Evolutionary conservation across 805 yeast genomes (phyloP).

Genomic region (Myxozyma vanderwaltii): DNA sequence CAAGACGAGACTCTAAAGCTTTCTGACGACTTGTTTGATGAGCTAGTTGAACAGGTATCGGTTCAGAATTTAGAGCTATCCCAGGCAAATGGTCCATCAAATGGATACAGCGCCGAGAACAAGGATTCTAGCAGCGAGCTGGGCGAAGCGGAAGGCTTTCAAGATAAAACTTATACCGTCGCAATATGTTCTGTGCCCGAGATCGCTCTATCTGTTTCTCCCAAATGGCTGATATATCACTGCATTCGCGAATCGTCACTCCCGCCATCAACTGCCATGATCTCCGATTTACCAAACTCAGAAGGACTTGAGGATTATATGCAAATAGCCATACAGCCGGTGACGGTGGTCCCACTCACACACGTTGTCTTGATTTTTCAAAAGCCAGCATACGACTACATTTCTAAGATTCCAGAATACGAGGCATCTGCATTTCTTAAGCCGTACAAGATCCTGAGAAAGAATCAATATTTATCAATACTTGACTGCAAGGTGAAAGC

Average conservation of each 20-base stretch:
- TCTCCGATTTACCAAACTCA: not conserved
- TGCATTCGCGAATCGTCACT: conserved; percentile 12
- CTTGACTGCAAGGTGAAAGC: conserved; percentile 17
- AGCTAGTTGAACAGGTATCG: conserved; percentile 1
- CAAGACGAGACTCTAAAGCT: not conserved
- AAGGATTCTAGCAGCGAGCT: not conserved
- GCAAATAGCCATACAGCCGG: conserved; percentile 27
- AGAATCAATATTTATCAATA: not conserved
- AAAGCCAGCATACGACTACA: conserved; percentile 51
- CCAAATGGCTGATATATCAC: conserved; percentile 12
- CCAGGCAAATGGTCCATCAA: not conserved
- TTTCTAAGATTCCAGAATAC: conserved; percentile 40
- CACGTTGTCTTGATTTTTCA: conserved; percentile 50
- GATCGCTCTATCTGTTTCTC: not conserved
- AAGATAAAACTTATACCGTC: not conserved
- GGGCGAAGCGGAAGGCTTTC: not conserved
- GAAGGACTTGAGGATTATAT: conserved; percentile 2
- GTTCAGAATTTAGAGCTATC: not conserved
- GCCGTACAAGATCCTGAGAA: conserved; percentile 4
- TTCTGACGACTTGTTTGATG: conserved; percentile 14
- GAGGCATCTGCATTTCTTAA: conserved; percentile 42
- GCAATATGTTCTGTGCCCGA: conserved; percentile 9
- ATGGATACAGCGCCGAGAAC: not conserved
- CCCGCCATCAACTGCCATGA: conserved; percentile 16
- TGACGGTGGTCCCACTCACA: conserved; percentile 41